Base-by-base conservation (phyloP, 2,329 filamentous ascomycete genomes). In the Fusarium burgessii region DNA sequence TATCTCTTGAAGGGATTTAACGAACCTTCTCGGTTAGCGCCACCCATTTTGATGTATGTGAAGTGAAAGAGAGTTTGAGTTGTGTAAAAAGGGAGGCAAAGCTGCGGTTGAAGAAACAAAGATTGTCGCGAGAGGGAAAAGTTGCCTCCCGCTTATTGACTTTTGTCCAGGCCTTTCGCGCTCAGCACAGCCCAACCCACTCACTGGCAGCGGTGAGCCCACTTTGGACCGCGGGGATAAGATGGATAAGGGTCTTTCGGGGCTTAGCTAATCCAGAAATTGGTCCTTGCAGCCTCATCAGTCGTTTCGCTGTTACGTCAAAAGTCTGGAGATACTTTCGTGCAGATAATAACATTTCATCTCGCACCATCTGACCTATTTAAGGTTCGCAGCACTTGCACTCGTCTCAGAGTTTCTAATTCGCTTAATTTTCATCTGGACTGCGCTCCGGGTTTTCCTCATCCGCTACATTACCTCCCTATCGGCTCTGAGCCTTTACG, bases 1-100 rank as follows among this genome's bases (percentile, higher is more conserved):
- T 5, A 10, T 5, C 35, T 42, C 17, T 50, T 27, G 10, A 11
- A 49, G 50, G 25, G 33, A n/a, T 3, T 27, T 27, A 25, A 75
- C 78, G 62, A 65, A 79, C 79, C 80, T 80, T 82, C 80, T 77
- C 81, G 75, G 77, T 80, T 82, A 55, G 71, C 43, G 64, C 82
- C 80, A 70, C 82, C 82, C 82, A 83, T 83, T 68, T 54, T 72
- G 49, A 64, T 70, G 17, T 71, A 36, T 66, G 20, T 49, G 40
- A 40, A 55, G 51, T 54, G 57, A 58, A 61, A 47, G 62, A 57
- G 50, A 54, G 55, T 41, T 42, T 46, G 40, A 62, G 62, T 50
- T 54, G 43, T 68, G 57, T 71, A 49, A 49, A 46, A 46, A 56
- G 9, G 38, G 29, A 61, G 51, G 47, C 43, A 40, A 29, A 47